Percentiles rank a stretch among this genome's conserved stretches.
Evolutionary conservation across 352 stramenopile species (phyloP).

Genomic region (Phytophthora cactorum): DNA sequence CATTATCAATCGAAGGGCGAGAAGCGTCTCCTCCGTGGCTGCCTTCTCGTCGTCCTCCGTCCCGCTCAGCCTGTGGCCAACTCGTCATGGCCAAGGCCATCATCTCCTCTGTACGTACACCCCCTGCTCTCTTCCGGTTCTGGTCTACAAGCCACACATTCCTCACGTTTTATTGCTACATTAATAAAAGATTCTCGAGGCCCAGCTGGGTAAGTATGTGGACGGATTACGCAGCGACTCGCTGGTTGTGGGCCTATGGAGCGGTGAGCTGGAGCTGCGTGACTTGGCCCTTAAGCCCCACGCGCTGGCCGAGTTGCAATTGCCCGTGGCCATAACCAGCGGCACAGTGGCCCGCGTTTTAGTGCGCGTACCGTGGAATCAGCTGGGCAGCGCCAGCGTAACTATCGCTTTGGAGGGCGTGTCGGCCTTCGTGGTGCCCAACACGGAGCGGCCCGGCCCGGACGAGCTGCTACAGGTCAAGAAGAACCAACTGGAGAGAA

Average conservation of each 20-base stretch:
- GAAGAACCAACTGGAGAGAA: slow-evolving; percentile 64
- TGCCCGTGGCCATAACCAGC: slow-evolving; percentile 69
- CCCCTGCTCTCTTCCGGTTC: background rate
- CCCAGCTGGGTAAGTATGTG: slow-evolving; percentile 84
- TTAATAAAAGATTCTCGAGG: slow-evolving; percentile 67
- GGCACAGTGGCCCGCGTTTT: slow-evolving; percentile 69
- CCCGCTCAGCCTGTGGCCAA: background rate
- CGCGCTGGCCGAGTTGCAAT: slow-evolving; percentile 74
- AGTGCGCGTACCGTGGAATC: slow-evolving; percentile 89
- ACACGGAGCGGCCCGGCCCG: slow-evolving; percentile 50
- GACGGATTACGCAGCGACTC: slow-evolving; percentile 79
- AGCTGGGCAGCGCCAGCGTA: slow-evolving; percentile 79
- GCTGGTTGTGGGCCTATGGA: slow-evolving; percentile 86
- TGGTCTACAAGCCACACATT: background rate
- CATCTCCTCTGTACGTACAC: slow-evolving; percentile 62
- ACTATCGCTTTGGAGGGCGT: slow-evolving; percentile 78
- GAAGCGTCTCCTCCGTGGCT: background rate
- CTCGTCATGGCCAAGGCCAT: slow-evolving; percentile 70
- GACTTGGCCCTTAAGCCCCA: slow-evolving; percentile 81
- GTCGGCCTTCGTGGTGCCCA: slow-evolving; percentile 71
- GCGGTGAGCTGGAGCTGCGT: slow-evolving; percentile 76
- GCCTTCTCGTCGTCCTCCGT: background rate
- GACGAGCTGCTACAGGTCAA: slow-evolving; percentile 69
- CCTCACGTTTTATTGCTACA: slow-evolving; percentile 3
- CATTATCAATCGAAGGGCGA: background rate